Evolutionary conservation across 495 filamentous ascomycete genomes (phyloP).

Genomic region (Lasiosphaeris hirsuta): DNA sequence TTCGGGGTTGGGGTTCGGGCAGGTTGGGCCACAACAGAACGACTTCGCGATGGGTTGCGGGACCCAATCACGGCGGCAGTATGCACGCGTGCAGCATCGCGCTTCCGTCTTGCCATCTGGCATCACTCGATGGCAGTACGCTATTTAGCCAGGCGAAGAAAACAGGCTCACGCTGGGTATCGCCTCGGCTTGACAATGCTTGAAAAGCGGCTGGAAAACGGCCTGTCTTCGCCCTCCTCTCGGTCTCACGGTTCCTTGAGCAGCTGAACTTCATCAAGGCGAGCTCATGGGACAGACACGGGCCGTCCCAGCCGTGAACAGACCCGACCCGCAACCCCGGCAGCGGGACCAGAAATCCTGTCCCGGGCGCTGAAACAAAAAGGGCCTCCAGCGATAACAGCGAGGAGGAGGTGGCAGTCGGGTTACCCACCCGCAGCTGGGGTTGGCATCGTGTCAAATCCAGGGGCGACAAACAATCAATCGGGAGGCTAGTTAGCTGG

Average conservation of each 20-base stretch:
- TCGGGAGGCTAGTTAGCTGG: background rate
- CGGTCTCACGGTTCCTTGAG: no score
- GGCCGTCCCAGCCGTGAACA: no score
- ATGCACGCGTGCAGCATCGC: slow-evolving; percentile 25
- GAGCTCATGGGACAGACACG: no score
- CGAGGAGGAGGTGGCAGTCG: background rate
- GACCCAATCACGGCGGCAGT: slow-evolving; percentile 33
- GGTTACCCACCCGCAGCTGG: background rate
- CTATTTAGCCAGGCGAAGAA: slow-evolving; percentile 22
- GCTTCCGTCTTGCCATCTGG: slow-evolving; percentile 30
- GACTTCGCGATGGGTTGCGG: slow-evolving; percentile 18
- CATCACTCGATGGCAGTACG: slow-evolving; percentile 28
- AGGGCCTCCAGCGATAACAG: no score
- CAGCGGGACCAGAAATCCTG: no score
- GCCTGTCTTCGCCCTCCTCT: background rate
- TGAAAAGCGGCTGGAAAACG: background rate
- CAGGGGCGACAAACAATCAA: background rate
- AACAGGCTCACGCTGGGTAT: slow-evolving; percentile 4
- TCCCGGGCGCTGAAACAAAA: no score
- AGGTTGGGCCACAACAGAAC: slow-evolving; percentile 32
- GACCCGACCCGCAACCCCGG: no score
- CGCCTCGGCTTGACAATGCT: background rate
- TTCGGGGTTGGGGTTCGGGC: slow-evolving; percentile 27
- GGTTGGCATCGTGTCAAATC: background rate
- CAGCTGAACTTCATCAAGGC: no score